A percentile compares a stretch with the other conserved stretches of the same genome.
These are phyloP conservation scores for Trichoderma gracile DNA, from an alignment of 2,329 filamentous ascomycete species.

Conservation along the genomic window DNA sequence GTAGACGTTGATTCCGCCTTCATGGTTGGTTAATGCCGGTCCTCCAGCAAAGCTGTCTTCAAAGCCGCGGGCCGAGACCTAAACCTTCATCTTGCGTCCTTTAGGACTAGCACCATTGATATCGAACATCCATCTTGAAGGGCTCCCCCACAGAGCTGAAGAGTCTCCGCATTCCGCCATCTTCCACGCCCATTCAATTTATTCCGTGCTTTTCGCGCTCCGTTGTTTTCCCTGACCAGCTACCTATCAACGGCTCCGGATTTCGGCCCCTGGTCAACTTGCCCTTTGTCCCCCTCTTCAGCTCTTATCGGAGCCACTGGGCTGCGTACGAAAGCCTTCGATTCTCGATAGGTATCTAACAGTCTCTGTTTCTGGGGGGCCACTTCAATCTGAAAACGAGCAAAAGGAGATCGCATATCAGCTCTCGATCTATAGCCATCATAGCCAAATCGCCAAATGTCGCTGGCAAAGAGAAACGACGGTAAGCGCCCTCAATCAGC, in stretches of 20 bases:
- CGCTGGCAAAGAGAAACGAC: constrained; percentile 20
- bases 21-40: not conserved
- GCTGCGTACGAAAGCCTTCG: not conserved
- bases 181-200: not conserved
- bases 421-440: not conserved
- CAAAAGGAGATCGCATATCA: not conserved
- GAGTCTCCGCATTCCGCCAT: constrained; percentile 19
- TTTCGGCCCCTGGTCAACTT: not conserved
- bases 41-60: not conserved
- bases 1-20: not conserved
- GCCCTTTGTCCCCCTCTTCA: not conserved
- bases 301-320: not conserved
- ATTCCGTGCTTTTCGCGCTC: constrained; percentile 1
- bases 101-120: constrained; percentile 5
- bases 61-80: constrained; percentile 17
- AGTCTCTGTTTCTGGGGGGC: not conserved
- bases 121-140: not conserved
- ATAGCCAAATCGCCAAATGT: not conserved
- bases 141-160: constrained; percentile 12
- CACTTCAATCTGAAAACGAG: not conserved
- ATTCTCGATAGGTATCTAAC: not conserved
- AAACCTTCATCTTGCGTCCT: constrained; percentile 1
- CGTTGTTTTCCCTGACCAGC: constrained; percentile 3
- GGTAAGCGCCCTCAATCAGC: not conserved
- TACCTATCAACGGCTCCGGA: constrained; percentile 1